A percentile compares a stretch with the other conserved stretches of the same genome.
Conservation (phyloP, 345 rosid genomes). For the Draba incana region DNA sequence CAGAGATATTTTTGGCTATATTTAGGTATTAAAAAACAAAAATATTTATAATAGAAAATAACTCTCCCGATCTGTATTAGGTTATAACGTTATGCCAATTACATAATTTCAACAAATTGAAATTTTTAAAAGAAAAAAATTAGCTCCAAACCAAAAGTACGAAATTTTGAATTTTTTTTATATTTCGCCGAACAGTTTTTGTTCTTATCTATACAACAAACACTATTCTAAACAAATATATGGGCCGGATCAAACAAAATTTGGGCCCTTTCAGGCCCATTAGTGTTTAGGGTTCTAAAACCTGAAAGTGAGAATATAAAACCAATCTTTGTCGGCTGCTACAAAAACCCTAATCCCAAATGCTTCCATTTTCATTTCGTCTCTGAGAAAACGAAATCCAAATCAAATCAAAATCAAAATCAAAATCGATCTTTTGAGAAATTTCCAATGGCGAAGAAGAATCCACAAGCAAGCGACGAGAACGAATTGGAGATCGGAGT, state of each 20-base stretch:
- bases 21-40: conserved; percentile 23
- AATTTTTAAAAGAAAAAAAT: background rate
- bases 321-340: too few species aligned
- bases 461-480: too few species aligned
- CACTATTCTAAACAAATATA: too few species aligned
- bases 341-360: too few species aligned
- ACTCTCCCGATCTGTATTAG: background rate
- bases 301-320: too few species aligned
- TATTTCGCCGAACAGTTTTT: background rate
- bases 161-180: background rate
- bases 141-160: background rate
- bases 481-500: too few species aligned
- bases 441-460: too few species aligned
- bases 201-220: background rate
- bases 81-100: background rate
- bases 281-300: too few species aligned
- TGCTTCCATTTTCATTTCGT: too few species aligned
- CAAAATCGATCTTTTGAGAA: too few species aligned
- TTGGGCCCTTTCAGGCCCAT: background rate
- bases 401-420: too few species aligned
- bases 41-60: conserved; percentile 7
- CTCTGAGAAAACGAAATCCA: too few species aligned
- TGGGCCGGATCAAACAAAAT: background rate
- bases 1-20: conserved; percentile 36
- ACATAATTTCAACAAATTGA: background rate